These are phyloP conservation scores for Juncus effusus DNA, from an alignment of 176 grass and related monocot genomes.

Conservation along the genomic window DNA sequence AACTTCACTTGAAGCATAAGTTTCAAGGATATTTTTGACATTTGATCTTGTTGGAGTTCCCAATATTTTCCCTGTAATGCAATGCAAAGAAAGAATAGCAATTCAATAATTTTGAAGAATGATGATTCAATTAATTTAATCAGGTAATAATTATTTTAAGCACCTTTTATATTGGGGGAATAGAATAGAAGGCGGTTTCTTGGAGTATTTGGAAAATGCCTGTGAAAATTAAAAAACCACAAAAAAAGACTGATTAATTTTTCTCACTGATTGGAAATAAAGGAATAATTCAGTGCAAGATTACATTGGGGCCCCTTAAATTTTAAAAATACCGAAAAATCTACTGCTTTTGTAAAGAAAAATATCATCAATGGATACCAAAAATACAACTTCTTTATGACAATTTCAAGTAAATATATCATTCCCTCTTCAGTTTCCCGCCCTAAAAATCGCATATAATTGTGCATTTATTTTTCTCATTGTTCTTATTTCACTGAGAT, in stretches of 20 bases:
- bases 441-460: not conserved
- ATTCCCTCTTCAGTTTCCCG: no score
- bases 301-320: conserved; percentile 4
- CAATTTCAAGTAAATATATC: not conserved
- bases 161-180: conserved; percentile 13
- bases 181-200: not conserved
- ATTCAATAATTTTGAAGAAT: not conserved
- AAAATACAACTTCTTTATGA: not conserved
- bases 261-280: no score
- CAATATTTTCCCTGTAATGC: not conserved
- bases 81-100: not conserved
- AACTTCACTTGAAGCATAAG: not conserved
- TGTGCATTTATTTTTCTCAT: not conserved
- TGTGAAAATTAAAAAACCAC: conserved; percentile 10
- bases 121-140: not conserved
- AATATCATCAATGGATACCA: not conserved
- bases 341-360: not conserved
- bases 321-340: conserved; percentile 5
- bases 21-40: not conserved
- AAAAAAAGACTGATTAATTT: not conserved
- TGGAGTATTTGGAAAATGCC: not conserved
- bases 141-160: not conserved
- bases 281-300: not conserved
- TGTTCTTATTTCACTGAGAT: not conserved
- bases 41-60: not conserved